Evolutionary conservation across 1,139 yeast genomes (phyloP).

Genomic region (Debaryomycetaceae sp.): DNA sequence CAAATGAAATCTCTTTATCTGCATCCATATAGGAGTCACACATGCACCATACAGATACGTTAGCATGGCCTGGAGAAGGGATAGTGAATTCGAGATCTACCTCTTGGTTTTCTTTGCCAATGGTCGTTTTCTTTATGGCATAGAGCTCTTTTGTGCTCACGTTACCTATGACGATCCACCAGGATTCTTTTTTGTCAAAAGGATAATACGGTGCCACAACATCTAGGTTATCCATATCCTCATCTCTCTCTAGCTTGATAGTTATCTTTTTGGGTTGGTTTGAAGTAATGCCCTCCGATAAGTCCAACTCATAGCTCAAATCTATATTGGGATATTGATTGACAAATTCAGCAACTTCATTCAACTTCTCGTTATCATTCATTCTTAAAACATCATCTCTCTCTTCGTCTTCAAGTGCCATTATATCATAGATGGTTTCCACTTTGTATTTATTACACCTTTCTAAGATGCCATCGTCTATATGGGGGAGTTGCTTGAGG

Average conservation of each 20-base stretch:
- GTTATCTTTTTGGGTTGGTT: slow-evolving; percentile 45
- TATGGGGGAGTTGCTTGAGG: slow-evolving; percentile 76
- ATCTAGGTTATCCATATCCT: slow-evolving; percentile 63
- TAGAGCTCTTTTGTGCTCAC: slow-evolving; percentile 55
- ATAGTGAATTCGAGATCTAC: slow-evolving; percentile 55
- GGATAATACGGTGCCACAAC: slow-evolving; percentile 62
- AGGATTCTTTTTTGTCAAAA: slow-evolving; percentile 60
- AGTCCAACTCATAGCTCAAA: slow-evolving; percentile 49
- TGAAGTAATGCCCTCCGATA: slow-evolving; percentile 32
- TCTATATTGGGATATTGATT: slow-evolving; percentile 89
- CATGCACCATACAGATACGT: slow-evolving; percentile 75
- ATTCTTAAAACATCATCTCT: slow-evolving; percentile 63
- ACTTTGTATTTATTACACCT: slow-evolving; percentile 57
- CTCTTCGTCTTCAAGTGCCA: slow-evolving; percentile 79
- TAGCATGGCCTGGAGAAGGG: slow-evolving; percentile 58
- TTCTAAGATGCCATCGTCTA: slow-evolving; percentile 49
- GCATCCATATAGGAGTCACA: slow-evolving; percentile 91
- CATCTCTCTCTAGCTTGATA: slow-evolving; percentile 66
- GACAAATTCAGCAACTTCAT: slow-evolving; percentile 79
- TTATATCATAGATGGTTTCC: slow-evolving; percentile 75
- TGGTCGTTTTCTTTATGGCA: slow-evolving; percentile 66
- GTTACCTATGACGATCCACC: slow-evolving; percentile 90
- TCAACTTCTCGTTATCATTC: slow-evolving; percentile 40
- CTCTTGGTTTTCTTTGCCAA: slow-evolving; percentile 51
- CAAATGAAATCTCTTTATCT: slow-evolving; percentile 71